Evolutionary conservation across 768 basidiomycete species (phyloP).

Genomic region (Leccinum rimulosum): DNA sequence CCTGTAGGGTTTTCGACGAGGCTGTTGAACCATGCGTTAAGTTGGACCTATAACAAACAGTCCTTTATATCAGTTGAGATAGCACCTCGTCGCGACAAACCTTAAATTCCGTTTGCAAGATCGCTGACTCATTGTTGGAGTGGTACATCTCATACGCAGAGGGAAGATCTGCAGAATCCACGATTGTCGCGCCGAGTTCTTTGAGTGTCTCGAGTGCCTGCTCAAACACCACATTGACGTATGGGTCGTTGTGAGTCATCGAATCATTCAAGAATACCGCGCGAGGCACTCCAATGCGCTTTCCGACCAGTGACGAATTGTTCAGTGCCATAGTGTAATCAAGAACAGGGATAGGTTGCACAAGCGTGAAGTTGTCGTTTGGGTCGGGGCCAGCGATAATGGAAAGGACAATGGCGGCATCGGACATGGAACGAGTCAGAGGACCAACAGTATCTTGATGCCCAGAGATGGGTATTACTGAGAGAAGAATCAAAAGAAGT

Average conservation of each 20-base stretch:
- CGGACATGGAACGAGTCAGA: slow-evolving; percentile 49
- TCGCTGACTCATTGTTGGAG: slow-evolving; percentile 54
- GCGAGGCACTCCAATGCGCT: slow-evolving; percentile 54
- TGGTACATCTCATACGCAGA: slow-evolving; percentile 47
- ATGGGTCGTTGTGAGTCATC: slow-evolving; percentile 25
- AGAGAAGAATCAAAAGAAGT: not conserved
- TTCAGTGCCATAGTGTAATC: slow-evolving; percentile 55
- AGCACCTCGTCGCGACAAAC: slow-evolving; percentile 29
- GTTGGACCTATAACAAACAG: slow-evolving; percentile 39
- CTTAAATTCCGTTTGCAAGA: slow-evolving; percentile 59
- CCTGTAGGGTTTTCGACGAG: slow-evolving; percentile 55
- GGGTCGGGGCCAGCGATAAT: slow-evolving; percentile 54
- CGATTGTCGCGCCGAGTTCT: slow-evolving; percentile 44
- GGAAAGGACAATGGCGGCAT: slow-evolving; percentile 55
- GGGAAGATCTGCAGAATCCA: slow-evolving; percentile 64
- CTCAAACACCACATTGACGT: slow-evolving; percentile 38
- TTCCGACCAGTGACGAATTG: slow-evolving; percentile 45
- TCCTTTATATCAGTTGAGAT: not conserved
- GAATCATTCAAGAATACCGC: slow-evolving; percentile 31
- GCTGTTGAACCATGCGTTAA: slow-evolving; percentile 46
- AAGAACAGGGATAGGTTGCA: slow-evolving; percentile 50
- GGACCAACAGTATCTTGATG: slow-evolving; percentile 63
- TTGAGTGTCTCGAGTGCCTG: slow-evolving; percentile 37
- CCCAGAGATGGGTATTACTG: slow-evolving; percentile 55
- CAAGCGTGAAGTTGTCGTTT: slow-evolving; percentile 53